Conservation (phyloP, 345 rosid species). For the Isatis tinctoria region DNA sequence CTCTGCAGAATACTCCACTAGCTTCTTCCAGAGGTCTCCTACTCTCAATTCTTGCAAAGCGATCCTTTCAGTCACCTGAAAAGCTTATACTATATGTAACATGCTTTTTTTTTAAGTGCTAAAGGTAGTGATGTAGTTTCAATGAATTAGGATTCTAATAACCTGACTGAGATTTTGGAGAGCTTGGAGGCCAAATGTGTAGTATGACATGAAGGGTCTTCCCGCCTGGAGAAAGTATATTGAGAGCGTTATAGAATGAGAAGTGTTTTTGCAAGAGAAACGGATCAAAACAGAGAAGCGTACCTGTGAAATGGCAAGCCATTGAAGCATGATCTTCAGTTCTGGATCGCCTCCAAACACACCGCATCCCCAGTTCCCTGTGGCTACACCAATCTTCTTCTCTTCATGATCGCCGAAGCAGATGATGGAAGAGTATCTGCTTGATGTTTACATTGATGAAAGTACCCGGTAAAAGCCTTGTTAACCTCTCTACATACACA, state of each 20-base stretch:
- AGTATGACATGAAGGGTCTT: slow-evolving; percentile 23
- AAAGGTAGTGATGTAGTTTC: not conserved
- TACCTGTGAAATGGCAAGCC: slow-evolving; percentile 35
- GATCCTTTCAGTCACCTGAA: slow-evolving; percentile 15
- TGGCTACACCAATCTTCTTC: slow-evolving; percentile 50
- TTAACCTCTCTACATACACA: slow-evolving; percentile 57
- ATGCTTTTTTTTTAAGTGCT: not conserved
- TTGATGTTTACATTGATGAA: slow-evolving; percentile 47
- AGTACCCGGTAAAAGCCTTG: slow-evolving; percentile 84
- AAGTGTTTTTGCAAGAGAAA: not conserved
- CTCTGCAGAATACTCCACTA: slow-evolving; percentile 28
- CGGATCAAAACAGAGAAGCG: not conserved
- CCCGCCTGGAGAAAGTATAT: slow-evolving; percentile 4
- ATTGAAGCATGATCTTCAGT: slow-evolving; percentile 43
- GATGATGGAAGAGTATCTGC: slow-evolving; percentile 2
- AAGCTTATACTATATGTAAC: not conserved
- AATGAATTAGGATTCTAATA: not conserved
- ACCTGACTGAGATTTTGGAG: slow-evolving; percentile 20
- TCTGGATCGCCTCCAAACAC: slow-evolving; percentile 95
- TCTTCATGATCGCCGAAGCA: slow-evolving; percentile 5
- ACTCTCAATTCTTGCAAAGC: not conserved
- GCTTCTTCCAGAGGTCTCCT: slow-evolving; percentile 27
- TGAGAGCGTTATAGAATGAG: not conserved
- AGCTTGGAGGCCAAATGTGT: slow-evolving; percentile 23
- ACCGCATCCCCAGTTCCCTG: slow-evolving; percentile 98